These are phyloP conservation scores for Nemania diffusa DNA, from an alignment of 2,329 filamentous ascomycete species.

Conservation along the genomic window DNA sequence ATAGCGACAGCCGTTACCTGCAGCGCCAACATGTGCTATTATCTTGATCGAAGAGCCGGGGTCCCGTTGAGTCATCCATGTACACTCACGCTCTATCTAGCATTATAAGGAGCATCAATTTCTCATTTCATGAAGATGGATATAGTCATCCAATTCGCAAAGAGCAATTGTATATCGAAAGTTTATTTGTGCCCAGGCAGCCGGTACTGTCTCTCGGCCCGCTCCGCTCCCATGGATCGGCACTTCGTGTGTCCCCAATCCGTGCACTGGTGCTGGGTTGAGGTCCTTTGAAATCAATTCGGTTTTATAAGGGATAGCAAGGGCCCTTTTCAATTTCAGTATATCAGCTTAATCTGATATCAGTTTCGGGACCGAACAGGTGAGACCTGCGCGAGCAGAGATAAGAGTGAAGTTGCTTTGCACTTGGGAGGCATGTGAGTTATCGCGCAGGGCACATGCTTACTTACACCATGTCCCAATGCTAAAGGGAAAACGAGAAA, in stretches of 20 bases:
- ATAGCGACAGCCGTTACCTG: no score
- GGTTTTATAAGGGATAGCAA: neutral
- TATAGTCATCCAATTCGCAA: neutral
- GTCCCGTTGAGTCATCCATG: no score
- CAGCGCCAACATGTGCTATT: no score
- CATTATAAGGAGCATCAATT: no score
- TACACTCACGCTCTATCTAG: no score
- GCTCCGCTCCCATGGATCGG: slow-evolving; percentile 16
- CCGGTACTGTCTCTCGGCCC: slow-evolving; percentile 23
- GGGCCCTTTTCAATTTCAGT: neutral
- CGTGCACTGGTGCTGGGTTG: neutral
- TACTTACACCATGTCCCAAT: neutral
- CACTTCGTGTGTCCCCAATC: slow-evolving; percentile 3
- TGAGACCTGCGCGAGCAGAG: neutral
- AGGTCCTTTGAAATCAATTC: neutral
- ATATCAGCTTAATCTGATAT: neutral
- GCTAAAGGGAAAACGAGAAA: neutral
- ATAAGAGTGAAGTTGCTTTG: neutral
- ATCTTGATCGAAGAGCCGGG: no score
- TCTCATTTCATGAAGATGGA: neutral
- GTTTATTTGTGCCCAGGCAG: neutral
- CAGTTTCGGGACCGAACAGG: neutral
- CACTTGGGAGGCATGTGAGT: neutral
- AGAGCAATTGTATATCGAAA: neutral
- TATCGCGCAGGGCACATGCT: neutral